phyloP scores from a whole-genome alignment of 1,139 yeast genomes.

The Nakaseomyces delphensis region DNA sequence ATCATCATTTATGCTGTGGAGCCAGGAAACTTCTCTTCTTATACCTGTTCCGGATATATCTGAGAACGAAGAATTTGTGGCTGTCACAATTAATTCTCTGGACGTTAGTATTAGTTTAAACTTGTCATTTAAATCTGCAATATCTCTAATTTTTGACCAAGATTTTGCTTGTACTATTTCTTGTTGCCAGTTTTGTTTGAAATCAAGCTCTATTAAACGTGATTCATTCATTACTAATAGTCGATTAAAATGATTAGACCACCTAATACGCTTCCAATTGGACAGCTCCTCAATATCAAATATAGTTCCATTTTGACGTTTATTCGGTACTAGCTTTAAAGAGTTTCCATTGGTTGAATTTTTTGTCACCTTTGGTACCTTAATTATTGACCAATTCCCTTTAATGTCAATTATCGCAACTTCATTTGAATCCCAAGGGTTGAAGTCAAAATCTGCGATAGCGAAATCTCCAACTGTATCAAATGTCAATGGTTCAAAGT shows the following conservation, averaged over 20 bases:
- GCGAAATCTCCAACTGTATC: slow-evolving; percentile 28
- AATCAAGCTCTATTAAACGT: slow-evolving; percentile 34
- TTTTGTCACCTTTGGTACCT: slow-evolving; percentile 19
- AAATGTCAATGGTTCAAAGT: slow-evolving; percentile 19
- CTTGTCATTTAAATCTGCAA: slow-evolving; percentile 28
- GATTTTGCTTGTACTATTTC: slow-evolving; percentile 43
- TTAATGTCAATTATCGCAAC: slow-evolving; percentile 43
- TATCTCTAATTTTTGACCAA: slow-evolving; percentile 51
- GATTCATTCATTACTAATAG: slow-evolving; percentile 42
- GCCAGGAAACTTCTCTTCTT: slow-evolving; percentile 54
- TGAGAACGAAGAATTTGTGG: slow-evolving; percentile 12
- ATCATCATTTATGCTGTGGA: slow-evolving; percentile 47
- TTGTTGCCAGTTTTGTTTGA: slow-evolving; percentile 24
- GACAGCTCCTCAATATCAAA: slow-evolving; percentile 47
- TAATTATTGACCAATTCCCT: slow-evolving; percentile 45
- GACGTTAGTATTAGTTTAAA: slow-evolving; percentile 47
- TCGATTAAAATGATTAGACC: slow-evolving; percentile 35
- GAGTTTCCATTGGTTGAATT: slow-evolving; percentile 7
- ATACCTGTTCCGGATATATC: slow-evolving; percentile 18
- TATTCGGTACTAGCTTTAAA: slow-evolving; percentile 11
- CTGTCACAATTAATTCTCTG: slow-evolving; percentile 46
- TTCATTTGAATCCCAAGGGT: slow-evolving; percentile 35
- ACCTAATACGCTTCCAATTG: slow-evolving; percentile 43
- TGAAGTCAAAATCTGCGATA: slow-evolving; percentile 42
- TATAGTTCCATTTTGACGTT: slow-evolving; percentile 25